Conservation (phyloP, 2,329 filamentous ascomycete genomes). For the Eurotiales sp. region DNA sequence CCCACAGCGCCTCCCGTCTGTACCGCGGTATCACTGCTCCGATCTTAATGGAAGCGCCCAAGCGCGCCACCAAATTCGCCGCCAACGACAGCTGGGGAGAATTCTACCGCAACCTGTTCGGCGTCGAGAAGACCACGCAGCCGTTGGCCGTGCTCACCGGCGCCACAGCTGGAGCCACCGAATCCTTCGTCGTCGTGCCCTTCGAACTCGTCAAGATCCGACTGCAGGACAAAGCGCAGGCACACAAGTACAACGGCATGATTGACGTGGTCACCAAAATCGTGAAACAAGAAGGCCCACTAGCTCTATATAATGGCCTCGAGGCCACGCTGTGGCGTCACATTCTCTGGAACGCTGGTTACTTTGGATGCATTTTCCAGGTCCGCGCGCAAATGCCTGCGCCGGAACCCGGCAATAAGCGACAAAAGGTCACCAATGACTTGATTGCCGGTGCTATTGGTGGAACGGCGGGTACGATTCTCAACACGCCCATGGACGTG, state of each 20-base stretch:
- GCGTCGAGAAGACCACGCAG: slow-evolving; percentile 83
- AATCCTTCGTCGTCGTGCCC: slow-evolving; percentile 93
- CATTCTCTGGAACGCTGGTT: slow-evolving; percentile 88
- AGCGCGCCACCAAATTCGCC: slow-evolving; percentile 96
- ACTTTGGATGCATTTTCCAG: slow-evolving; percentile 99
- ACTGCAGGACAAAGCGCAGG: slow-evolving; percentile 90
- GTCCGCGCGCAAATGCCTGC: slow-evolving; percentile 79
- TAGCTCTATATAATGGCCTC: slow-evolving; percentile 93
- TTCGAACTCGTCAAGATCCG: slow-evolving; percentile 99
- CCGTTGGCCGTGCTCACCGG: slow-evolving; percentile 87
- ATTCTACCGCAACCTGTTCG: slow-evolving; percentile 85
- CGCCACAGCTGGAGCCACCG: slow-evolving; percentile 89
- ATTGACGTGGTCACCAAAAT: slow-evolving; percentile 60
- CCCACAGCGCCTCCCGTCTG: slow-evolving; percentile 70
- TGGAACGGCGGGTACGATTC: slow-evolving; percentile 82
- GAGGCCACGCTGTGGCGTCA: slow-evolving; percentile 97
- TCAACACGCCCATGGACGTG: slow-evolving; percentile 96
- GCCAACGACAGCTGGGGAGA: slow-evolving; percentile 98
- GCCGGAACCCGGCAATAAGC: slow-evolving; percentile 67
- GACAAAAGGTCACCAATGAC: slow-evolving; percentile 78
- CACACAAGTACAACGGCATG: slow-evolving; percentile 63
- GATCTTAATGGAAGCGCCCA: slow-evolving; percentile 96
- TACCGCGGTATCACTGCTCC: slow-evolving; percentile 95
- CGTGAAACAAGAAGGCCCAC: slow-evolving; percentile 72
- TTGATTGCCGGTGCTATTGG: slow-evolving; percentile 81